Evolutionary conservation across 257 asterid genomes (phyloP).

Genomic region (Forsythia viridissima): DNA sequence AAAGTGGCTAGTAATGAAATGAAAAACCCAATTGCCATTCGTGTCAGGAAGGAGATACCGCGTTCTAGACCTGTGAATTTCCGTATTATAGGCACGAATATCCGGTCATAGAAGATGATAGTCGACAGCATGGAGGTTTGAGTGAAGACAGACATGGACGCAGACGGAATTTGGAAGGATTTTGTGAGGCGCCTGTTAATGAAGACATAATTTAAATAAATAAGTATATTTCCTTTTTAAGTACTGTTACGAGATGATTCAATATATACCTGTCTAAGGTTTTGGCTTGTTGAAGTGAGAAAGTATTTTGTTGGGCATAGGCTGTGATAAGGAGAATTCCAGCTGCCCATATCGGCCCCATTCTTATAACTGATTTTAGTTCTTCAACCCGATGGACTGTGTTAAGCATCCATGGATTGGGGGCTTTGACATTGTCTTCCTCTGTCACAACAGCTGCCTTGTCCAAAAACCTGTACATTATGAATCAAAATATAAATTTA

Average conservation of each 20-base stretch:
- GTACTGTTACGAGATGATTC: not conserved
- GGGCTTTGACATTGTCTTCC: slow-evolving; percentile 56
- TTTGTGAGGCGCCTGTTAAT: slow-evolving; percentile 66
- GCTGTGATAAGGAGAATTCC: slow-evolving; percentile 84
- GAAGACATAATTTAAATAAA: not conserved
- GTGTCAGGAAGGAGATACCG: slow-evolving; percentile 67
- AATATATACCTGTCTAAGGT: slow-evolving; percentile 30
- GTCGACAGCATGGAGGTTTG: slow-evolving; percentile 65
- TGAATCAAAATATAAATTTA: too few species aligned
- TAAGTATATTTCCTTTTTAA: not conserved
- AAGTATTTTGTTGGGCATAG: slow-evolving; percentile 76
- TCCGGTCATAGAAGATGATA: slow-evolving; percentile 60
- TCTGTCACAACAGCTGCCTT: slow-evolving; percentile 68
- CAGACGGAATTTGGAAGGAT: slow-evolving; percentile 72
- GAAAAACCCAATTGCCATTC: slow-evolving; percentile 74
- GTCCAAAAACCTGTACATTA: slow-evolving; percentile 60
- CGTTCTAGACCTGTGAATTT: slow-evolving; percentile 69
- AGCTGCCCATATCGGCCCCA: slow-evolving; percentile 95
- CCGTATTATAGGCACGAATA: slow-evolving; percentile 59
- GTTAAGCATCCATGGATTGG: slow-evolving; percentile 64
- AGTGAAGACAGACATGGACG: slow-evolving; percentile 78
- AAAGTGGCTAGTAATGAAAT: slow-evolving; percentile 64
- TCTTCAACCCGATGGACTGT: slow-evolving; percentile 91
- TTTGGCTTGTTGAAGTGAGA: slow-evolving; percentile 79
- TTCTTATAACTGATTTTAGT: slow-evolving; percentile 69